Conservation (phyloP, 2,329 filamentous ascomycete species). For the Pestalotiopsis sp. region DNA sequence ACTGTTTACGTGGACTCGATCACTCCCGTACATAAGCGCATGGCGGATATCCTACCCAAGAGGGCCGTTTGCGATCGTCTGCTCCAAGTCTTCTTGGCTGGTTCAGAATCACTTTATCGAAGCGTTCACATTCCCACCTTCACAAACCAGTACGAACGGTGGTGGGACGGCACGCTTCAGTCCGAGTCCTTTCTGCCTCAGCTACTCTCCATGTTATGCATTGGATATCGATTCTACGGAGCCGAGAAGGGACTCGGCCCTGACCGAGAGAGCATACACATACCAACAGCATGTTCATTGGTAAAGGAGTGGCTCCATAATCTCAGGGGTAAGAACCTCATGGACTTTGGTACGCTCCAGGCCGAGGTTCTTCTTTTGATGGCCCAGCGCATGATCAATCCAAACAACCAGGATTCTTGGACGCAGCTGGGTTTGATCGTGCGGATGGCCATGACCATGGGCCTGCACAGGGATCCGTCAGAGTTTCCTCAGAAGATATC, state of each 20-base stretch:
- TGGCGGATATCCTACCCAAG: slow-evolving; percentile 58
- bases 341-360: slow-evolving; percentile 57
- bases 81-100: slow-evolving; percentile 50
- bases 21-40: slow-evolving; percentile 59
- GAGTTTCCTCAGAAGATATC: slow-evolving; percentile 53
- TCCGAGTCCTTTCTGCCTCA: slow-evolving; percentile 57
- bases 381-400: slow-evolving; percentile 52
- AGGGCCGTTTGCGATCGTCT: slow-evolving; percentile 55
- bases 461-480: slow-evolving; percentile 58
- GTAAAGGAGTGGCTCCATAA: slow-evolving; percentile 57
- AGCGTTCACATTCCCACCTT: slow-evolving; percentile 57
- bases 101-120: slow-evolving; percentile 56
- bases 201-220: slow-evolving; percentile 54
- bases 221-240: slow-evolving; percentile 56
- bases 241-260: slow-evolving; percentile 52
- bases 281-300: slow-evolving; percentile 58
- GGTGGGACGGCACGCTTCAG: slow-evolving; percentile 52
- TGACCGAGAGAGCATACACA: slow-evolving; percentile 59
- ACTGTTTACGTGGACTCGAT: slow-evolving; percentile 62
- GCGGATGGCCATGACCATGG: slow-evolving; percentile 63
- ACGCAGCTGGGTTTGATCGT: slow-evolving; percentile 57
- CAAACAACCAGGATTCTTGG: slow-evolving; percentile 54
- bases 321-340: slow-evolving; percentile 53
- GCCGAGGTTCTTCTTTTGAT: slow-evolving; percentile 56
- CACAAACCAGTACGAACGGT: slow-evolving; percentile 51